Conservation (phyloP, 1,284 basidiomycete species). For the Stereum hirsutum region DNA sequence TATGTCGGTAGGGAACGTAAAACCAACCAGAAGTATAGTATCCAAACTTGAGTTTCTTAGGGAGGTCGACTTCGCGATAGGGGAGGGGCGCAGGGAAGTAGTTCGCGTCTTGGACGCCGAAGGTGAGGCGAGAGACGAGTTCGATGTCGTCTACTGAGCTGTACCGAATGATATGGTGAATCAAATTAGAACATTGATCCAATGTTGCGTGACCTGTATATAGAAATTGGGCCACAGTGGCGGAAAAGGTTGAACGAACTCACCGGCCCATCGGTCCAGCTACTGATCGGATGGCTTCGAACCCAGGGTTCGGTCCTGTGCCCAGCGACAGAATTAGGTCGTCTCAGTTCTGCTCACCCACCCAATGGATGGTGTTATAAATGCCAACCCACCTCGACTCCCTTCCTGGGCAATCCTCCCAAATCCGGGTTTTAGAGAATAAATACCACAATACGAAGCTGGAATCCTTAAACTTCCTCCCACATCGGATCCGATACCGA, state of each 20-base stretch:
- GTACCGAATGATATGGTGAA: background rate
- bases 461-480: constrained; percentile 79
- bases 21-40: constrained; percentile 55
- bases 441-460: constrained; percentile 72
- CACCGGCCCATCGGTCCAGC: constrained; percentile 4
- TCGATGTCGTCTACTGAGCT: constrained; percentile 57
- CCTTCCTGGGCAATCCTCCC: constrained; percentile 2
- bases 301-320: background rate
- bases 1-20: background rate
- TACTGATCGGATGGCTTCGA: constrained; percentile 1
- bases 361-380: background rate
- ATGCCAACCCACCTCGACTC: background rate
- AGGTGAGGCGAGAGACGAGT: constrained; percentile 41
- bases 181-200: background rate
- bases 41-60: constrained; percentile 57
- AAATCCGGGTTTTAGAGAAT: constrained; percentile 65
- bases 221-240: too few species aligned
- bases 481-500: constrained; percentile 78
- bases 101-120: constrained; percentile 37
- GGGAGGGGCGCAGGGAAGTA: constrained; percentile 44
- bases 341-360: too few species aligned
- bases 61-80: constrained; percentile 45
- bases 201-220: too few species aligned
- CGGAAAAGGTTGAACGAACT: background rate
- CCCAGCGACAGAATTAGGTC: background rate